Base-by-base conservation (phyloP, 116 monocot species). In the Phalaenopsis hybrid region DNA sequence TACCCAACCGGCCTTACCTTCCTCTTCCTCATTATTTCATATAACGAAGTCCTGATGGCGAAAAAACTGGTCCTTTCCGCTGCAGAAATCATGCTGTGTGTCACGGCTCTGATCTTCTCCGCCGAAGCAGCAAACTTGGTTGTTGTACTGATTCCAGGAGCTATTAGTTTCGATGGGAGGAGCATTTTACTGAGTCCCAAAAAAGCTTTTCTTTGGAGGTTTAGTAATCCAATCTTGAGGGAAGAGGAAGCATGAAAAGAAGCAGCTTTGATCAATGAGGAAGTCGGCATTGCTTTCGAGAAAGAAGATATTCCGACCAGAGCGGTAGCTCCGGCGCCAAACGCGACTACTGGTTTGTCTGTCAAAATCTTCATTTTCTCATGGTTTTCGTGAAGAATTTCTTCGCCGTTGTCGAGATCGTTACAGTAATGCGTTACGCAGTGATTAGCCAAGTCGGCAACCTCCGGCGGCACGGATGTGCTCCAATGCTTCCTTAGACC, bases 401-500 rank as follows among this genome's bases (percentile, higher is more conserved):
- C 86, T 6, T 89, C 88, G 37, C 81, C 75, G 5, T n/a, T 15
- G 50, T 79, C 78, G 33, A 63, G 5, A 37, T 83, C 75, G n/a
- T 85, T 78, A 25, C 65, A 65, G 67, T 86, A 78, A 9, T 82
- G 75, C 10, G 67, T 69, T 44, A 88, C 86, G 82, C 90, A 88
- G 5, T 82, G 55, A 70, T 76, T 82, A 73, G 91, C 79, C 51
- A 93, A 74, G 44, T 85, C 81, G 45, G 85, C 83, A 57, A 90
- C 50, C 81, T 91, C 88, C 7, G 79, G 28, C 57, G 97, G 97
- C 44, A 98, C 67, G 4, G 79, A 23, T 55, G 93, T 94, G 58
- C 86, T 93, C 97, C 97, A 98, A 44, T 98, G 93, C 59, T 79
- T 92, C 52, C 97, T 89, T 5, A 94, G 85, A 55, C 91, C 90